These are phyloP conservation scores for Tulasnella sp. DNA, from an alignment of 768 basidiomycete genomes.

Conservation along the genomic window DNA sequence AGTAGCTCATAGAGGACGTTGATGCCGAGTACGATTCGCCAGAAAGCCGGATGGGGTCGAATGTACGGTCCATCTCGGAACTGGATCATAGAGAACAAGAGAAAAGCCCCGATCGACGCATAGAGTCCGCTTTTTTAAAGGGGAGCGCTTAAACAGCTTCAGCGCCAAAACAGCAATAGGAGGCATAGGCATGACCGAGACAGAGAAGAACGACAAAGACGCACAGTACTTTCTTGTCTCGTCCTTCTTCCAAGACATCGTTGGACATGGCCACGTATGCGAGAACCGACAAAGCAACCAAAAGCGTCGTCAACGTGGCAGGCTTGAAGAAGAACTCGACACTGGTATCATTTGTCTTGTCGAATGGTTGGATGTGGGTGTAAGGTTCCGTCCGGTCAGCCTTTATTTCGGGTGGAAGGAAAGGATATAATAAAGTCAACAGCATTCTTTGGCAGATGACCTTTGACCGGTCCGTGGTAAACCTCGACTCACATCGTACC, in stretches of 20 bases:
- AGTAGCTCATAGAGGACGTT: conserved; percentile 77
- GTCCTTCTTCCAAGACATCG: conserved; percentile 74
- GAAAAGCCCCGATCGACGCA: conserved; percentile 61
- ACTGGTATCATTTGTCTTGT: conserved; percentile 71
- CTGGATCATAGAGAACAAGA: conserved; percentile 76
- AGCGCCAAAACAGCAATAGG: background rate
- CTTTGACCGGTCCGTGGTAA: background rate
- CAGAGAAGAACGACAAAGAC: conserved; percentile 24
- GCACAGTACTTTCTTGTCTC: conserved; percentile 71
- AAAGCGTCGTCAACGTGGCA: conserved; percentile 63
- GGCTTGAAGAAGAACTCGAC: conserved; percentile 90
- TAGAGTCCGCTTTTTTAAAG: conserved; percentile 53
- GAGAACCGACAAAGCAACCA: conserved; percentile 49
- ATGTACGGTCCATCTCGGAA: conserved; percentile 86
- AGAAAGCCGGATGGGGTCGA: conserved; percentile 76
- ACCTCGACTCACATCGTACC: conserved; percentile 16
- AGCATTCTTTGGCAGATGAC: background rate
- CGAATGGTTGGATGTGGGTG: conserved; percentile 73
- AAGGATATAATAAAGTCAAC: background rate
- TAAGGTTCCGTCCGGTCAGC: conserved; percentile 77
- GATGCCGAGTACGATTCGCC: conserved; percentile 67
- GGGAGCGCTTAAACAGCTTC: too few species aligned
- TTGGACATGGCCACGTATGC: conserved; percentile 77
- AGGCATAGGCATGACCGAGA: background rate
- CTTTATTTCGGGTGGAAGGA: conserved; percentile 29